Percentiles rank a stretch among this genome's conserved stretches.
Evolutionary conservation across 805 yeast genomes (phyloP).

Genomic region (Hanseniaspora singularis): DNA sequence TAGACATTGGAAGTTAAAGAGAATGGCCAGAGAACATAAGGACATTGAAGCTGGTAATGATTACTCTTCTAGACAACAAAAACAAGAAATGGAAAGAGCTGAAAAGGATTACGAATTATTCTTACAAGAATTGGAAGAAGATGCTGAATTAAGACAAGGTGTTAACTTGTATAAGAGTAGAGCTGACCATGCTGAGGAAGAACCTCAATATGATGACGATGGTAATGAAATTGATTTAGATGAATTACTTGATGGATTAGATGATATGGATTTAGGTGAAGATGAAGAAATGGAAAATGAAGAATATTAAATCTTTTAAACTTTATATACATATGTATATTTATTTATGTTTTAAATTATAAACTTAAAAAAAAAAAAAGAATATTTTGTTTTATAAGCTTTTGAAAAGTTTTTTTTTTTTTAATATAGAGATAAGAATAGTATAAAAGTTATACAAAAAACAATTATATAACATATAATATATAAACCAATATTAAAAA

Average conservation of each 20-base stretch:
- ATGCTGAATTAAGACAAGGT: slow-evolving; percentile 81
- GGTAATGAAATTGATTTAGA: slow-evolving; percentile 84
- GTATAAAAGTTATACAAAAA: too few species aligned
- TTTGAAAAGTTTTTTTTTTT: too few species aligned
- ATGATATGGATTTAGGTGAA: slow-evolving; percentile 70
- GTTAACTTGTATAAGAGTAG: slow-evolving; percentile 74
- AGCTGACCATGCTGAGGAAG: slow-evolving; percentile 32
- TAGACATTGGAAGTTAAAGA: slow-evolving; percentile 83
- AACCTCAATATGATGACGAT: slow-evolving; percentile 57
- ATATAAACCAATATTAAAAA: too few species aligned
- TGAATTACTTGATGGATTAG: slow-evolving; percentile 87
- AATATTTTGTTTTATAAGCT: too few species aligned
- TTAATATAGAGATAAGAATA: too few species aligned
- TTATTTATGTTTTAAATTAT: background rate
- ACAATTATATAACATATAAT: too few species aligned
- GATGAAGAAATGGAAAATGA: slow-evolving; percentile 27
- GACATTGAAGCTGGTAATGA: slow-evolving; percentile 70
- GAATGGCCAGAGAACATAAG: slow-evolving; percentile 93
- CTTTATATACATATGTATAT: background rate
- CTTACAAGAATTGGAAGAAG: slow-evolving; percentile 96
- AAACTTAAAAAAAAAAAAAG: too few species aligned
- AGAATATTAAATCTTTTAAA: background rate
- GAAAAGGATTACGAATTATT: slow-evolving; percentile 90
- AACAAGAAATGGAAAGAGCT: slow-evolving; percentile 80
- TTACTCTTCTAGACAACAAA: slow-evolving; percentile 53